Evolutionary conservation across 1,284 basidiomycete genomes (phyloP), one percentile per base, ranked within the genome.

Genomic region (Mycosarcoma mackinlayi): DNA sequence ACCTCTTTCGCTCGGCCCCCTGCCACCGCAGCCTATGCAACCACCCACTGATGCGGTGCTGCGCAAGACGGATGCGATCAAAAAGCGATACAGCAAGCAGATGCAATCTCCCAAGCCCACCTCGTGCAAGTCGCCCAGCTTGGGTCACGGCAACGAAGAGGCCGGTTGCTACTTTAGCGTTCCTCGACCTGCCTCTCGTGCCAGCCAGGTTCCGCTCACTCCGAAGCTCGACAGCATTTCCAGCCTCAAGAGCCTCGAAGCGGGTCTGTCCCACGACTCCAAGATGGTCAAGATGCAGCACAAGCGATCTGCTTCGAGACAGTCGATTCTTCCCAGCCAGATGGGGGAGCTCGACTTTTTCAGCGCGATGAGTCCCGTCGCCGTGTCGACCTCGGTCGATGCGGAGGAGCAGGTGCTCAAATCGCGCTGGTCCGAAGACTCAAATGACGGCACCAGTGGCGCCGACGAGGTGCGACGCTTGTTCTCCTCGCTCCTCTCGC

Each of bases 11-110:
- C 59, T 68, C 19, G 65, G 65, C 10, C 53, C 65, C 0, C 54
- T 68, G 6, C 65, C 65, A 4, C 53, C 65, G 16, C 63, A 34
- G 16, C 63, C 63, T 14, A 1, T 24, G 0, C 38, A 49, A n/a
- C 41, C 56, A 14, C 55, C 56, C 7, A 38, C 55, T 6, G 47
- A 65, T 16, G 62, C 39, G 10, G 56, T 65, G 5, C 48, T 65
- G 6, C 56, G 55, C 46, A 44, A 49, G 13, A 65, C 56, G 1
- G 48, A 55, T 18, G 51, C 54, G 33, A 42, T 65, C 37, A 65
- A 65, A 42, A 65, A 65, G 24, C 46, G 62, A 4, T 55, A 59
- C 56, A 51, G 46, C 40, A 44, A 42, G 27, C 62, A 65, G 23
- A 23, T 21, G 7, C 14, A n/a, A 10, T 38, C 40, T 6, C 38